phyloP scores from a whole-genome alignment of 257 asterid species.

The Ilex asprella region DNA sequence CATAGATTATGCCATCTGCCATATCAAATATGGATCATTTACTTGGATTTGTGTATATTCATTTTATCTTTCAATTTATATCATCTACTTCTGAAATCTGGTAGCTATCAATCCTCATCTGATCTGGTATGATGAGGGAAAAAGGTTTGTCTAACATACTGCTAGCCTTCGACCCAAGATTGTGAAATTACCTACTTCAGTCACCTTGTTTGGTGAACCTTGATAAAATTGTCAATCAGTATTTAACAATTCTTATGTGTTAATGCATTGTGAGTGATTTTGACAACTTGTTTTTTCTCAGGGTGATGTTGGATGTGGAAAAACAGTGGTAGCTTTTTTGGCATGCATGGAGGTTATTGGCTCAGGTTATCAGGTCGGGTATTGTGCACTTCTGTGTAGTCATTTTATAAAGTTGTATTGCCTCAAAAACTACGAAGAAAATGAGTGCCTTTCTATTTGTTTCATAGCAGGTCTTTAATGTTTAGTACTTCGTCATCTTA shows the following conservation, averaged over 20 bases:
- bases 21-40: too few species aligned
- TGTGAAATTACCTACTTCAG: neutral
- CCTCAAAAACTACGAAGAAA: neutral
- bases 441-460: neutral
- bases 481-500: neutral
- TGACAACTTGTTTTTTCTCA: constrained; percentile 16
- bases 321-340: constrained; percentile 91
- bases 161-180: too few species aligned
- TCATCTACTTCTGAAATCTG: too few species aligned
- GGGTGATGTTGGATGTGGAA: constrained; percentile 99
- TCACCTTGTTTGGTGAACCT: neutral
- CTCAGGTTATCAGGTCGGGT: constrained; percentile 74
- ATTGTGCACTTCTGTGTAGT: neutral
- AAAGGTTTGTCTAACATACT: too few species aligned
- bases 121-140: too few species aligned
- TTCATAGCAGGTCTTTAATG: too few species aligned
- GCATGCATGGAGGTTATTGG: constrained; percentile 95
- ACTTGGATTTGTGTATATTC: too few species aligned
- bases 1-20: too few species aligned
- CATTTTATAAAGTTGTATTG: neutral
- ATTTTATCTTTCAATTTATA: too few species aligned
- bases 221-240: neutral
- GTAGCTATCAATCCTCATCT: too few species aligned
- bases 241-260: neutral
- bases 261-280: constrained; percentile 1